Conservation (phyloP, 768 basidiomycete species). For the Termitomyces eurrhizus region DNA sequence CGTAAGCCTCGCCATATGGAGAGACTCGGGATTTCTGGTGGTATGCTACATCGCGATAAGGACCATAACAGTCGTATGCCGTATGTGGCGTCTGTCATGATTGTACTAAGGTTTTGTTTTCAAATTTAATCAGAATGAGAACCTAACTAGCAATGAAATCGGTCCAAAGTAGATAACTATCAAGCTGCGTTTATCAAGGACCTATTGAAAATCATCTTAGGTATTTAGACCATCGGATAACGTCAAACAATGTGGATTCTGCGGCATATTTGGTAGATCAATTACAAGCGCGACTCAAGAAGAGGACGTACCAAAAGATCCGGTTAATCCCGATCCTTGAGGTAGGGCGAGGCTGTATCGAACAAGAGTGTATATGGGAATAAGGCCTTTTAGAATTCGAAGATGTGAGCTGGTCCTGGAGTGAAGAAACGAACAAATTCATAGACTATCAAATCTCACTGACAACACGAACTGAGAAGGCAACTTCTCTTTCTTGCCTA, state of each 20-base stretch:
- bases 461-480: no score
- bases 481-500: neutral
- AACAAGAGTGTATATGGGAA: no score
- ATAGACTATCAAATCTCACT: neutral
- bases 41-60: neutral
- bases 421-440: no score
- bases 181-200: neutral
- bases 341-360: no score
- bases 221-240: neutral
- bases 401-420: no score
- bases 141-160: neutral
- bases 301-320: neutral
- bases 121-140: no score
- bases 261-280: neutral
- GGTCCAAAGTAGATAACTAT: no score
- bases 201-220: neutral
- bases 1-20: neutral
- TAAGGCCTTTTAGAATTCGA: no score
- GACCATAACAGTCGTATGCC: neutral
- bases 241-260: neutral
- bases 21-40: neutral
- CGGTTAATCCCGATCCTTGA: neutral
- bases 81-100: neutral
- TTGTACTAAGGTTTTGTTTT: no score
- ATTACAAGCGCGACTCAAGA: no score